Conservation (phyloP, 1,284 basidiomycete species). For the Fomitopsis pinicola region DNA sequence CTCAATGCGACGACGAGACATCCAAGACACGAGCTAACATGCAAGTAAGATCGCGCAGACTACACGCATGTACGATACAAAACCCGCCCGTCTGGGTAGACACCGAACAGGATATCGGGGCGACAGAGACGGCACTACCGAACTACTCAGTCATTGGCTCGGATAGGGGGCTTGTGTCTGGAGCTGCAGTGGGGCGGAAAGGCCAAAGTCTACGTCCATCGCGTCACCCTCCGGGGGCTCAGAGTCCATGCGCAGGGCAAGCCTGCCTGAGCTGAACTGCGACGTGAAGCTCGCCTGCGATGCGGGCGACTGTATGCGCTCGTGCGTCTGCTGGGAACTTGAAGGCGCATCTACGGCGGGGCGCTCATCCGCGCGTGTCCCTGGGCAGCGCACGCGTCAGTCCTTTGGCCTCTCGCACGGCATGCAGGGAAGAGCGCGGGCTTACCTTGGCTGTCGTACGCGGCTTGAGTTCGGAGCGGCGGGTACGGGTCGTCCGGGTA, state of each 20-base stretch:
- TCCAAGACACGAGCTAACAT: too few species aligned
- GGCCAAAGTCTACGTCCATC: background rate
- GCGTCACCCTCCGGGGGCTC: background rate
- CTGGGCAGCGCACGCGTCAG: too few species aligned
- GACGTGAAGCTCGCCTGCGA: background rate
- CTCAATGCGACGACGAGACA: too few species aligned
- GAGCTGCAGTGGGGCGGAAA: background rate
- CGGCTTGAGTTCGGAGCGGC: background rate
- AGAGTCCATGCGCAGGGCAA: background rate
- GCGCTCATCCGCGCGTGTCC: too few species aligned
- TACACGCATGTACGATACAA: too few species aligned
- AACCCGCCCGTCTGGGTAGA: too few species aligned
- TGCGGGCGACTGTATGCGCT: background rate
- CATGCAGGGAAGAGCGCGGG: background rate
- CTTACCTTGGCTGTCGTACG: background rate
- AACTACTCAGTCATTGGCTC: background rate
- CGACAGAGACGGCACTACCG: too few species aligned
- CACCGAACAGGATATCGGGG: too few species aligned
- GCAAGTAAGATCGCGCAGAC: too few species aligned
- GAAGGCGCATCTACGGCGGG: too few species aligned
- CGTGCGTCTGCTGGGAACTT: background rate
- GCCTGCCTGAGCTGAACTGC: conserved; percentile 1
- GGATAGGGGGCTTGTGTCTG: background rate
- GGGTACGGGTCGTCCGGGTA: background rate
- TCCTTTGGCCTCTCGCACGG: background rate